Percentiles rank a stretch among this genome's conserved stretches.
Conservation (phyloP, 768 basidiomycete genomes). For the Macrolepiota albuminosa region DNA sequence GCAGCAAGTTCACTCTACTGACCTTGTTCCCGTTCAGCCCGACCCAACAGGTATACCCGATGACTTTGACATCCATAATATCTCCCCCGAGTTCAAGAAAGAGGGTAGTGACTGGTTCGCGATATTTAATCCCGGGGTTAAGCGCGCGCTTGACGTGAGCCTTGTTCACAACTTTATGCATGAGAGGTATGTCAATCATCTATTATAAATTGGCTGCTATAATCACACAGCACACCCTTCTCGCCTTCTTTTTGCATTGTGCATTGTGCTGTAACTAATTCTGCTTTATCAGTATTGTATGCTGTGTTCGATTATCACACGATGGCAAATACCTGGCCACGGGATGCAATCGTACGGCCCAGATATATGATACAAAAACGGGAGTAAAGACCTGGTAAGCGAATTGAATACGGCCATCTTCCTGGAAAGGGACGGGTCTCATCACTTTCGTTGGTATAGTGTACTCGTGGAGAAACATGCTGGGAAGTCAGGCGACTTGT, state of each 20-base stretch:
- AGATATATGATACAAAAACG: constrained; percentile 92
- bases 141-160: constrained; percentile 71
- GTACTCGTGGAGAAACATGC: constrained; percentile 76
- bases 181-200: constrained; percentile 57
- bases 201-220: background rate
- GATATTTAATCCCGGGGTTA: constrained; percentile 78
- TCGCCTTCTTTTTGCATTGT: background rate
- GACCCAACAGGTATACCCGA: constrained; percentile 39
- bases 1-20: constrained; percentile 10
- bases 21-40: constrained; percentile 16
- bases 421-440: constrained; percentile 5
- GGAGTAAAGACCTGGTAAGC: constrained; percentile 80
- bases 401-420: background rate
- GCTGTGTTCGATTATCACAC: constrained; percentile 91
- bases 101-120: constrained; percentile 89
- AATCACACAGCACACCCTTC: background rate
- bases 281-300: constrained; percentile 43
- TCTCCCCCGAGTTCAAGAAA: constrained; percentile 56
- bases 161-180: constrained; percentile 87
- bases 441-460: constrained; percentile 30
- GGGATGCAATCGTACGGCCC: constrained; percentile 93
- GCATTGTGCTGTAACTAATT: background rate
- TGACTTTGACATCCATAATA: constrained; percentile 30
- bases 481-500: constrained; percentile 74
- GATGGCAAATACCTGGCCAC: constrained; percentile 93